Base-by-base conservation (phyloP, 306 rosid species). In the Sindora glabra region DNA sequence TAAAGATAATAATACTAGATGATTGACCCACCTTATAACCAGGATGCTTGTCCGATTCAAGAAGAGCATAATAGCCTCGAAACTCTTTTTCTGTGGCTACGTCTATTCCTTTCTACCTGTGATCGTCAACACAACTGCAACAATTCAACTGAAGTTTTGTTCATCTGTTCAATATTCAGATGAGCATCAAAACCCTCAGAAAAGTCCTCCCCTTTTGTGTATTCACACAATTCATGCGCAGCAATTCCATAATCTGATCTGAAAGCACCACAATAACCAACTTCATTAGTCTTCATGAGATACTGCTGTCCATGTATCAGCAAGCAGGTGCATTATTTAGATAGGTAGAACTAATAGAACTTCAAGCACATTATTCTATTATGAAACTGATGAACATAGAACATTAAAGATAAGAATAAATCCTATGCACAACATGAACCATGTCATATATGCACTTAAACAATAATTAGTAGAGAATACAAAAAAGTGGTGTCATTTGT, bases 121-220 rank as follows among this genome's bases (percentile, higher is more conserved):
- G 99, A 77, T 92, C 96, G 60, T 92, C 96, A 69, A n/a, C 86
- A 92, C 87, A 92, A 34, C 78, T 92, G 94, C 69, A 92, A 89
- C 86, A 92, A 74, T 61, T 92, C 99, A 59, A 89, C 95, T 26
- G 99, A 92, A 57, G 99, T 84, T 77, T 92, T 92, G 78, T 92
- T 92, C 99, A 92, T 92, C 83, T 92, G 99, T 75, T 92, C 99
- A 71, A 92, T 92, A 70, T 92, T 92, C 60, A 92, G 95, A 80
- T 92, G 99, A 62, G 99, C 96, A 62, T 92, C 99, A 77, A 92
- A 92, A 60, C 99, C 99, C 79, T 92, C 99, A 0, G 96, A 77
- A 68, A 92, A 92, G 64, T 96, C 99, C 68, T 92, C 99, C 68
- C 99, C 99, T 77, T 79, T 92, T 48, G 94, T 78, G 82, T 86